Conservation (phyloP, 1,139 yeast genomes). For the Meyerozyma guilliermondii region DNA sequence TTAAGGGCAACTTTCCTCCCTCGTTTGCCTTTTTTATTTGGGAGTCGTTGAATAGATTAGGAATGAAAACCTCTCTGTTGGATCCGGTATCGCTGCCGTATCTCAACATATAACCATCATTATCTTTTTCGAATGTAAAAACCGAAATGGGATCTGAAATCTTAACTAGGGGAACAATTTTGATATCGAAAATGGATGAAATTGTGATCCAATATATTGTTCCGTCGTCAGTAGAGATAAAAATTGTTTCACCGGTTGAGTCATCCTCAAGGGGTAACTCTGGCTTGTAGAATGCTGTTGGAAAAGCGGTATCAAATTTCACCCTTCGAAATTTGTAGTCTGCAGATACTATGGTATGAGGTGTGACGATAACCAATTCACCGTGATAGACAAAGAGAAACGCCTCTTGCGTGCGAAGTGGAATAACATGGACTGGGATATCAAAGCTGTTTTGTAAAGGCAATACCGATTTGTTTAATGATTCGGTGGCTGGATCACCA, state of each 20-base stretch:
- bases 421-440: conserved; percentile 36
- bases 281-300: conserved; percentile 33
- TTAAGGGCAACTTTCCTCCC: neutral
- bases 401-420: conserved; percentile 17
- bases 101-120: conserved; percentile 18
- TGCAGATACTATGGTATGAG: conserved; percentile 45
- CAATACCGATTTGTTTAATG: conserved; percentile 23
- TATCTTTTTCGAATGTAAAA: conserved; percentile 22
- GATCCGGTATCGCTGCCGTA: conserved; percentile 33
- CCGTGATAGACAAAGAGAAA: conserved; percentile 9
- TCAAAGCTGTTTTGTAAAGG: conserved; percentile 35
- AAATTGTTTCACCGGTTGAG: conserved; percentile 24
- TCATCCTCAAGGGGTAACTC: conserved; percentile 7
- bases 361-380: conserved; percentile 23
- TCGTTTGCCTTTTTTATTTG: no score
- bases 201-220: conserved; percentile 26
- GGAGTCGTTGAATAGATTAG: neutral
- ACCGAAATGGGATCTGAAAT: conserved; percentile 30
- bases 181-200: conserved; percentile 4
- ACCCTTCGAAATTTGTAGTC: conserved; percentile 29
- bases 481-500: conserved; percentile 17
- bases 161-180: conserved; percentile 18
- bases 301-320: conserved; percentile 24
- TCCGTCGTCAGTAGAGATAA: conserved; percentile 40
- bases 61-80: conserved; percentile 24